Percentiles rank a stretch among this genome's conserved stretches.
These are phyloP conservation scores for Schwanniomyces polymorphus DNA, from an alignment of 805 yeast genomes.

Conservation along the genomic window DNA sequence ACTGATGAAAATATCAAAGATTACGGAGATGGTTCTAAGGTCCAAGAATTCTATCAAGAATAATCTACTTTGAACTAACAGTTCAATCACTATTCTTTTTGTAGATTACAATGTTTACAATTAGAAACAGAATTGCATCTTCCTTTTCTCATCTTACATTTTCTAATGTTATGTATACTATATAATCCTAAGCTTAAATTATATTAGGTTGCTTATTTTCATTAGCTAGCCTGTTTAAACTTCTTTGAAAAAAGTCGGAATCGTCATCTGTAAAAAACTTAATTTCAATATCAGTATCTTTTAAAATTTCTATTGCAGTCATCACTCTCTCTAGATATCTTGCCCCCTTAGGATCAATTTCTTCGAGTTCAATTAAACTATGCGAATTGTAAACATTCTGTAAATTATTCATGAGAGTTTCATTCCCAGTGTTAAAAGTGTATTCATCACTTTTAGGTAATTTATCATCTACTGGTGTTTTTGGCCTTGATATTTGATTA, in stretches of 20 bases:
- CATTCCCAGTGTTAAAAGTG: not conserved
- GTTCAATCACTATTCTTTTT: not conserved
- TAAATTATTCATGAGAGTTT: constrained; percentile 19
- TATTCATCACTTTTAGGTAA: not conserved
- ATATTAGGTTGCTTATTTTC: not conserved
- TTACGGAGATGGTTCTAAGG: constrained; percentile 65
- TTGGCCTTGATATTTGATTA: constrained; percentile 2
- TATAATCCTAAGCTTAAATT: not conserved
- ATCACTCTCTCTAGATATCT: constrained; percentile 36
- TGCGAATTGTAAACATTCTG: constrained; percentile 21
- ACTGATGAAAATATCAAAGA: constrained; percentile 55
- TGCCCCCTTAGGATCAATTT: constrained; percentile 37
- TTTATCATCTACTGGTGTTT: not conserved
- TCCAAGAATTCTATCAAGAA: constrained; percentile 20
- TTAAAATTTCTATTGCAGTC: constrained; percentile 25
- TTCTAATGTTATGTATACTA: not conserved
- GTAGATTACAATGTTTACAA: not conserved
- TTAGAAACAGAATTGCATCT: not conserved
- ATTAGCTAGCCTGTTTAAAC: constrained; percentile 9
- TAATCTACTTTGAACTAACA: not conserved
- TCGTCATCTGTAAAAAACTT: constrained; percentile 37
- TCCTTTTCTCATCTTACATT: not conserved
- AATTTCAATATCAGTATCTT: constrained; percentile 26
- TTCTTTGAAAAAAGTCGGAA: constrained; percentile 25
- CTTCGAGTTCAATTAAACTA: constrained; percentile 31